A percentile compares a stretch with the other conserved stretches of the same genome.
phyloP scores from a whole-genome alignment of 306 rosid genomes.

The Rosa lucieae region DNA sequence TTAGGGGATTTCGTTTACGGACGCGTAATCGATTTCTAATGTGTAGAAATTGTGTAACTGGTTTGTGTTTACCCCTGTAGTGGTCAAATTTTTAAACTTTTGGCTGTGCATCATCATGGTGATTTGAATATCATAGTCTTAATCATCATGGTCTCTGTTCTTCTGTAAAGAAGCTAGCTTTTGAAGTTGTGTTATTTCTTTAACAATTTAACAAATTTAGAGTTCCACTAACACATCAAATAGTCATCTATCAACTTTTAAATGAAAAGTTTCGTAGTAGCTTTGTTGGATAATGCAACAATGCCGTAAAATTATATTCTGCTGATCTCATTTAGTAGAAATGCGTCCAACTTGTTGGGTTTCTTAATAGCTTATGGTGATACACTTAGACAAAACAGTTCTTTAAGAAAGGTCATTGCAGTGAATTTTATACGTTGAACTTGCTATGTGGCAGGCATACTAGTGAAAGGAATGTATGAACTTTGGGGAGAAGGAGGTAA shows the following conservation, averaged over 20 bases:
- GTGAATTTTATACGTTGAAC: neutral
- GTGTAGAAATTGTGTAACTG: neutral
- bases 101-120: neutral
- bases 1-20: neutral
- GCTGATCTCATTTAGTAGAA: neutral
- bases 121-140: neutral
- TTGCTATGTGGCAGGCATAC: conserved; percentile 58
- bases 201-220: neutral
- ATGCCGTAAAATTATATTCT: neutral
- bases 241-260: neutral
- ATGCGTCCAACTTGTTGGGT: neutral
- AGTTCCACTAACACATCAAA: neutral
- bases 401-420: neutral
- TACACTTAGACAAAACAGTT: neutral
- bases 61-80: neutral
- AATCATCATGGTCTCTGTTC: neutral
- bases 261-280: neutral
- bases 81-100: neutral
- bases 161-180: neutral
- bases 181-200: neutral
- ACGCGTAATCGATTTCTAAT: neutral
- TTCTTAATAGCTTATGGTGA: conserved; percentile 14
- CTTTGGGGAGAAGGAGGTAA: conserved; percentile 88
- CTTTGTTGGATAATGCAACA: neutral
- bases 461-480: conserved; percentile 94